These are phyloP conservation scores for Pseudogymnoascus sp. DNA, from an alignment of 2,329 filamentous ascomycete genomes.

Conservation along the genomic window DNA sequence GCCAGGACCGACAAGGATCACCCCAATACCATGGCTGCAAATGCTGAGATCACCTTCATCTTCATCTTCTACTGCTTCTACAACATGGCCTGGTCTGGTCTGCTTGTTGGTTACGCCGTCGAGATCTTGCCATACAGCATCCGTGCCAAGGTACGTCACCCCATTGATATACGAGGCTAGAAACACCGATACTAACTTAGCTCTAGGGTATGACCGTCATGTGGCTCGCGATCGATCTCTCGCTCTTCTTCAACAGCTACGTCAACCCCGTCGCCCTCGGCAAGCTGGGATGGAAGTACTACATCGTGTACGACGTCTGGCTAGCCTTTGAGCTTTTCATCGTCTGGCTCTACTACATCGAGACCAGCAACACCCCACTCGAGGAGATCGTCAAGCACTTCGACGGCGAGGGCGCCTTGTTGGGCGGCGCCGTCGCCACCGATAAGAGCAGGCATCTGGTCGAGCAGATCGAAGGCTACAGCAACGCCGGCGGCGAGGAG, in stretches of 20 bases:
- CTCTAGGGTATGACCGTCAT: constrained; percentile 24
- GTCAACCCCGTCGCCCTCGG: constrained; percentile 32
- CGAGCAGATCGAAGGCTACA: not conserved
- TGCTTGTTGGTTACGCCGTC: constrained; percentile 24
- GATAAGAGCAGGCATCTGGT: constrained; percentile 17
- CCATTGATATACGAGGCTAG: not conserved
- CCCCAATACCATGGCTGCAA: constrained; percentile 17
- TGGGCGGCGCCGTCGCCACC: constrained; percentile 21
- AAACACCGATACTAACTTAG: not conserved
- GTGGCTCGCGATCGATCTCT: constrained; percentile 33
- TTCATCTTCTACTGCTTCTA: constrained; percentile 43
- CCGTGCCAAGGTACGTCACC: constrained; percentile 21
- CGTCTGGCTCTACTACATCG: constrained; percentile 32
- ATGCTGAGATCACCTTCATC: constrained; percentile 37
- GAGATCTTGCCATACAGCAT: constrained; percentile 26
- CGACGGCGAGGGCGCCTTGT: constrained; percentile 35
- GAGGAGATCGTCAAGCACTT: constrained; percentile 40
- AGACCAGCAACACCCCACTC: constrained; percentile 37
- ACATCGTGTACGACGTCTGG: constrained; percentile 36
- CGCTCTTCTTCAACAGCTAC: constrained; percentile 33
- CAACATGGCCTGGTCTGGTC: constrained; percentile 27
- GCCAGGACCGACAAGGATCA: constrained; percentile 26
- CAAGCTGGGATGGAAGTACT: constrained; percentile 32
- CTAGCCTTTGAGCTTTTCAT: constrained; percentile 22
- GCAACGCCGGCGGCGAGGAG: not conserved